A percentile compares a stretch with the other conserved stretches of the same genome.
These are phyloP conservation scores for Theileria parva DNA, from an alignment of 169 alveolate species.

Conservation along the genomic window DNA sequence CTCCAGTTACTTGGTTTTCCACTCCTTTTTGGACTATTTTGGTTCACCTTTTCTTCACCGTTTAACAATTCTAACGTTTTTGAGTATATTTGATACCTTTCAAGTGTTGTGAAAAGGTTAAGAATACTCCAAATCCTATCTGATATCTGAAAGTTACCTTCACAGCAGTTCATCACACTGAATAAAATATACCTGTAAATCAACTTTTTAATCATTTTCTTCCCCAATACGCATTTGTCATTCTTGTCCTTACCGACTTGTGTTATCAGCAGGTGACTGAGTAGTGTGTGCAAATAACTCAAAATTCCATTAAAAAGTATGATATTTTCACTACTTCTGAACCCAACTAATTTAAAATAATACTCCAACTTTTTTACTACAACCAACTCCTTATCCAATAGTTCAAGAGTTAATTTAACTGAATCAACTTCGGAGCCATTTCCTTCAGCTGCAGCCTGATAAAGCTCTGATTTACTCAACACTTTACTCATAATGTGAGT, in stretches of 20 bases:
- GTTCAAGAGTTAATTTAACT: too few species aligned
- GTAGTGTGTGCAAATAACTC: too few species aligned
- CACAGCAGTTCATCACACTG: slow-evolving; percentile 24
- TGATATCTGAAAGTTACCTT: slow-evolving; percentile 51
- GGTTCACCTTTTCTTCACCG: too few species aligned
- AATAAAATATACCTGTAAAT: slow-evolving; percentile 36
- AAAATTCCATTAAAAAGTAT: not conserved
- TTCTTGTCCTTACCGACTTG: too few species aligned
- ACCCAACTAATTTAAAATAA: not conserved
- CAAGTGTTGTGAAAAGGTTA: slow-evolving; percentile 21
- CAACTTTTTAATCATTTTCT: slow-evolving; percentile 15
- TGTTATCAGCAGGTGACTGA: too few species aligned
- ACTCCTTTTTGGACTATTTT: too few species aligned
- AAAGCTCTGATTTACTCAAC: not conserved
- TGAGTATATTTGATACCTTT: slow-evolving; percentile 44
- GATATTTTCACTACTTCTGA: not conserved
- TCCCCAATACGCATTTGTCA: not conserved
- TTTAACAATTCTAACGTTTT: slow-evolving; percentile 1
- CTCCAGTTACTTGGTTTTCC: too few species aligned
- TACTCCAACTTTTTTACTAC: not conserved
- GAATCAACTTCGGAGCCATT: not conserved
- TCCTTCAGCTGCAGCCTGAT: not conserved
- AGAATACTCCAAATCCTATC: slow-evolving; percentile 45
- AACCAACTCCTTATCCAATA: too few species aligned
- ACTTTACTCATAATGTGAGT: not conserved